Conservation (phyloP, 495 filamentous ascomycete genomes). For the Jackrogersella multiformis region DNA sequence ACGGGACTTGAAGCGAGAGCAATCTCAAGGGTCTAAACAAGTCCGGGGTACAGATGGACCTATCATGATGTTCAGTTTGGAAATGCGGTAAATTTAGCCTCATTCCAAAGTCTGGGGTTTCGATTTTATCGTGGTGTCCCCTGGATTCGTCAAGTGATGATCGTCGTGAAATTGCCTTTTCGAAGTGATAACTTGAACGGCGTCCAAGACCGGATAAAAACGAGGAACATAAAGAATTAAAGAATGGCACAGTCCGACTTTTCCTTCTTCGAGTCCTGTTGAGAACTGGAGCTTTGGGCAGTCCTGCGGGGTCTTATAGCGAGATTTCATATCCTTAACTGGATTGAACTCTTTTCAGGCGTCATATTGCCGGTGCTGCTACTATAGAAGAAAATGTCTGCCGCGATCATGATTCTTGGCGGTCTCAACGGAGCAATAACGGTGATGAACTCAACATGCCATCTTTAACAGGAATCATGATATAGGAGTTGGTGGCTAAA, state of each 20-base stretch:
- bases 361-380: constrained; percentile 25
- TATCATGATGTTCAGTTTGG: constrained; percentile 33
- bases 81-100: constrained; percentile 45
- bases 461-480: constrained; percentile 17
- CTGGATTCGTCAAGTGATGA: background rate
- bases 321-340: constrained; percentile 9
- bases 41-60: constrained; percentile 34
- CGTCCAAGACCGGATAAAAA: constrained; percentile 42
- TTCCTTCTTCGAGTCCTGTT: constrained; percentile 15
- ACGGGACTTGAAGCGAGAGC: constrained; percentile 24
- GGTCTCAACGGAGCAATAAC: constrained; percentile 33
- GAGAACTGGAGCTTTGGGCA: constrained; percentile 5
- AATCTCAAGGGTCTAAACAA: constrained; percentile 39
- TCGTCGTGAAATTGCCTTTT: constrained; percentile 32
- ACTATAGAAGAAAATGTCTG: constrained; percentile 25
- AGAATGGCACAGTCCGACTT: constrained; percentile 7
- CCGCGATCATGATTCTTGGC: constrained; percentile 40
- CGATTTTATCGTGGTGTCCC: background rate
- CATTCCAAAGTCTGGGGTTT: constrained; percentile 26
- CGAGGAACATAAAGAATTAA: constrained; percentile 18
- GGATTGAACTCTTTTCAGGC: background rate
- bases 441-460: constrained; percentile 19
- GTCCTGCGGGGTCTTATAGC: constrained; percentile 26
- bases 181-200: constrained; percentile 19
- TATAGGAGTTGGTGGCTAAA: constrained; percentile 24